These are phyloP conservation scores for Leishmania martiniquensis DNA, from an alignment of 208 protist species.

Conservation along the genomic window DNA sequence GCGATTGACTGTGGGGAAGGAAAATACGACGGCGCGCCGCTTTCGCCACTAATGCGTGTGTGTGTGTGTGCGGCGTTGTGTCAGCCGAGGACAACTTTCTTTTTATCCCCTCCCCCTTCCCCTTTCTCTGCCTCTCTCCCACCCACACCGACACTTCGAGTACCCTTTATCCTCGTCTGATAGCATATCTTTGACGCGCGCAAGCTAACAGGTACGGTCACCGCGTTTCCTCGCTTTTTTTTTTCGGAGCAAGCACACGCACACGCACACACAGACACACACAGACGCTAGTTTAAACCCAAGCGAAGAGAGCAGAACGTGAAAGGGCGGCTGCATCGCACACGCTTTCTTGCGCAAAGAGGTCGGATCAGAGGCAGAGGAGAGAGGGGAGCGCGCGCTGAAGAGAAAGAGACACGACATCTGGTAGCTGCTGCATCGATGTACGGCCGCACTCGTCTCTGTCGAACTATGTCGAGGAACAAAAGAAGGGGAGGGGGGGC, in stretches of 20 bases:
- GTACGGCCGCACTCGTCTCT: not conserved
- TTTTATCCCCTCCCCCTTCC: not conserved
- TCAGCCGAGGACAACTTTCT: not conserved
- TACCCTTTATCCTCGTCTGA: too few relatives aligned
- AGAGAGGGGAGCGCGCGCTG: not conserved
- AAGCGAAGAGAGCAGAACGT: too few relatives aligned
- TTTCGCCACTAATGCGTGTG: not conserved
- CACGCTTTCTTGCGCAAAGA: too few relatives aligned
- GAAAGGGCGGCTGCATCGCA: not conserved
- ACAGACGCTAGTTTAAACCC: too few relatives aligned
- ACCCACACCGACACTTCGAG: not conserved
- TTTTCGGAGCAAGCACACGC: too few relatives aligned
- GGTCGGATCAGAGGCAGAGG: not conserved
- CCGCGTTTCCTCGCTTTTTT: too few relatives aligned
- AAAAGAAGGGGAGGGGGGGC: not conserved
- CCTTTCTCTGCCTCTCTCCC: too few relatives aligned
- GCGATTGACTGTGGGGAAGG: not conserved
- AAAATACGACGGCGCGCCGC: not conserved
- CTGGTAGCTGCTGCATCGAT: not conserved
- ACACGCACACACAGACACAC: too few relatives aligned
- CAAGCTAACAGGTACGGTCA: too few relatives aligned
- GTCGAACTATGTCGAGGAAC: not conserved
- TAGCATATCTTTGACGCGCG: too few relatives aligned
- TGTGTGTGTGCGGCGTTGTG: not conserved
- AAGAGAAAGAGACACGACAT: not conserved